A percentile compares a stretch with the other conserved stretches of the same genome.
phyloP scores from a whole-genome alignment of 257 asterid species.

The Nicotiana otophora region DNA sequence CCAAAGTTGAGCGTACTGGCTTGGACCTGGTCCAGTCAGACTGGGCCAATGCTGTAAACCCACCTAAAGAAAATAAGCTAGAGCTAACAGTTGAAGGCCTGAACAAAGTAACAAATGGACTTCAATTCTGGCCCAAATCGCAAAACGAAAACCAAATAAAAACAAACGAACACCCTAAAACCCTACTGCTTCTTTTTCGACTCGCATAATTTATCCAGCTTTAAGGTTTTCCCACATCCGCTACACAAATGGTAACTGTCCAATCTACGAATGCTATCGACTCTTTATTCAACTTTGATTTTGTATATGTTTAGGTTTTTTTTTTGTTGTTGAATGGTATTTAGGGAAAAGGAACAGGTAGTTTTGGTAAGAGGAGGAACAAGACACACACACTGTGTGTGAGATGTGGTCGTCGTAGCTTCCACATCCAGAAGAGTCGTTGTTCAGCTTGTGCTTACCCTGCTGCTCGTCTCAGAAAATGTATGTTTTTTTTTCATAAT shows the following conservation, averaged over 20 bases:
- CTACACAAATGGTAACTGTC: conserved; percentile 13
- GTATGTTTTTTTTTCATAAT: background rate
- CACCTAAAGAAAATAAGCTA: background rate
- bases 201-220: background rate
- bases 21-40: no score
- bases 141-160: background rate
- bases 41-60: no score
- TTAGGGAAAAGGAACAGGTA: conserved; percentile 20
- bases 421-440: conserved; percentile 20
- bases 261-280: background rate
- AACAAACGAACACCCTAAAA: background rate
- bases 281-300: background rate
- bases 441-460: conserved; percentile 19
- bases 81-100: background rate
- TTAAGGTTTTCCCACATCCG: background rate
- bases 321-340: background rate
- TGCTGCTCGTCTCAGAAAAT: conserved; percentile 19
- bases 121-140: background rate
- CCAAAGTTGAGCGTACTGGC: no score
- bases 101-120: background rate
- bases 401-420: conserved; percentile 15
- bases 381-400: conserved; percentile 20
- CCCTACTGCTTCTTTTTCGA: background rate
- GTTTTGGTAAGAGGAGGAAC: conserved; percentile 20
- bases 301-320: background rate